These are phyloP conservation scores for Marchantia polymorpha DNA, from an alignment of 225 moss, liverwort and hornwort genomes.

Conservation along the genomic window DNA sequence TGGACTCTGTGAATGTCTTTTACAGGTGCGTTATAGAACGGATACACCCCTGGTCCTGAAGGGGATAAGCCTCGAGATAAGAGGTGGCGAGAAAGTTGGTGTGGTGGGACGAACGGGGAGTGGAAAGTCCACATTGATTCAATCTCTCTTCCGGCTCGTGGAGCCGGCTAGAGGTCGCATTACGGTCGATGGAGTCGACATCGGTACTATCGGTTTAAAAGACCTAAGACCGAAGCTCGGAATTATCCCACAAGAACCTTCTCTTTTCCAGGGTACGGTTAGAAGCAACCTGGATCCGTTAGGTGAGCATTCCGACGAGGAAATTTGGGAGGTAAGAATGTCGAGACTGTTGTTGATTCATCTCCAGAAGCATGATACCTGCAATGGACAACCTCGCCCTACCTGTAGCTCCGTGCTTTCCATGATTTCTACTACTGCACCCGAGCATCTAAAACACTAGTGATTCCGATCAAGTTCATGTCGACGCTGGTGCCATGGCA, in stretches of 20 bases:
- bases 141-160: constrained; percentile 65
- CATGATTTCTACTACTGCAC: not conserved
- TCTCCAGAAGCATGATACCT: not conserved
- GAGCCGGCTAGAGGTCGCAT: constrained; percentile 62
- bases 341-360: not conserved
- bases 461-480: too few species aligned
- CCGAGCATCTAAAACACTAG: too few species aligned
- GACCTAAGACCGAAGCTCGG: constrained; percentile 70
- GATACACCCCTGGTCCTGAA: constrained; percentile 63
- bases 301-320: constrained; percentile 55
- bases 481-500: too few species aligned
- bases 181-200: constrained; percentile 63
- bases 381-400: not conserved
- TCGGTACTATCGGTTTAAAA: constrained; percentile 56
- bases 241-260: constrained; percentile 78
- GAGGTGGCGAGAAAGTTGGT: constrained; percentile 65
- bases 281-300: constrained; percentile 74
- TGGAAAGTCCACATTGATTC: constrained; percentile 71
- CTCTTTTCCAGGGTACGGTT: constrained; percentile 74
- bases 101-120: constrained; percentile 81
- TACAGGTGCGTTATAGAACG: constrained; percentile 62
- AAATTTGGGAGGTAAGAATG: constrained; percentile 68
- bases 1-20: not conserved
- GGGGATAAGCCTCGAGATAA: constrained; percentile 58
- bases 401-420: not conserved